A percentile compares a stretch with the other conserved stretches of the same genome.
Evolutionary conservation across 164 flowering plant genomes (phyloP).

Genomic region (Macadamia integrifolia): DNA sequence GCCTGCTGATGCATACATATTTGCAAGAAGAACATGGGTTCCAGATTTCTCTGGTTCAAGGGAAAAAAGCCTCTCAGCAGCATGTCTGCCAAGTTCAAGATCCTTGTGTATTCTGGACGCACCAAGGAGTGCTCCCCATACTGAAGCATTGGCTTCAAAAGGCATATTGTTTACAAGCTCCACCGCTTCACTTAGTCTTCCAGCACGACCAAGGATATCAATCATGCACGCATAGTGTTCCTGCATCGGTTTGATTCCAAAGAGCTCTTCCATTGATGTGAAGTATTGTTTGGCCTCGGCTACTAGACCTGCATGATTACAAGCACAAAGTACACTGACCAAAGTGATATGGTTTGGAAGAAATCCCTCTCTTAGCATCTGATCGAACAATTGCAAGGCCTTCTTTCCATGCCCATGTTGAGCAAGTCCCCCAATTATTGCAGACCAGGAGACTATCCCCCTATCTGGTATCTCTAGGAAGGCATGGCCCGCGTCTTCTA

Average conservation of each 20-base stretch:
- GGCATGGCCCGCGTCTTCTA: neutral
- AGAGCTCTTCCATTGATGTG: conserved; percentile 36
- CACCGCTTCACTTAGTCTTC: conserved; percentile 47
- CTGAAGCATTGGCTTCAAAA: conserved; percentile 44
- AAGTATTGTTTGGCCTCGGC: conserved; percentile 45
- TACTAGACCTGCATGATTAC: conserved; percentile 62
- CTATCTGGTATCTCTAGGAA: conserved; percentile 1
- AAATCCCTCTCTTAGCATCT: conserved; percentile 1
- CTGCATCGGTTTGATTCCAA: conserved; percentile 41
- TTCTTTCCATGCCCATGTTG: conserved; percentile 1
- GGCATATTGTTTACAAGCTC: conserved; percentile 48
- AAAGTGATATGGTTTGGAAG: conserved; percentile 27
- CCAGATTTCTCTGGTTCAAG: conserved; percentile 60
- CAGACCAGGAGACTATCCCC: conserved; percentile 1
- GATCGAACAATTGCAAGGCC: neutral
- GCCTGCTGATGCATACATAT: conserved; percentile 61
- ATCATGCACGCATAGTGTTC: conserved; percentile 77
- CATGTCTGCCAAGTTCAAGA: conserved; percentile 41
- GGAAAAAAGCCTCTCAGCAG: conserved; percentile 49
- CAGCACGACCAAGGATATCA: conserved; percentile 63
- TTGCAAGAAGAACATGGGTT: conserved; percentile 56
- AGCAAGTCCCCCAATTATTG: conserved; percentile 4
- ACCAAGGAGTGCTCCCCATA: conserved; percentile 69
- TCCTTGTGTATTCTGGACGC: conserved; percentile 57
- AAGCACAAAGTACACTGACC: conserved; percentile 59